Evolutionary conservation across 768 basidiomycete species (phyloP).

Genomic region (Paxillus ammoniavirescens): DNA sequence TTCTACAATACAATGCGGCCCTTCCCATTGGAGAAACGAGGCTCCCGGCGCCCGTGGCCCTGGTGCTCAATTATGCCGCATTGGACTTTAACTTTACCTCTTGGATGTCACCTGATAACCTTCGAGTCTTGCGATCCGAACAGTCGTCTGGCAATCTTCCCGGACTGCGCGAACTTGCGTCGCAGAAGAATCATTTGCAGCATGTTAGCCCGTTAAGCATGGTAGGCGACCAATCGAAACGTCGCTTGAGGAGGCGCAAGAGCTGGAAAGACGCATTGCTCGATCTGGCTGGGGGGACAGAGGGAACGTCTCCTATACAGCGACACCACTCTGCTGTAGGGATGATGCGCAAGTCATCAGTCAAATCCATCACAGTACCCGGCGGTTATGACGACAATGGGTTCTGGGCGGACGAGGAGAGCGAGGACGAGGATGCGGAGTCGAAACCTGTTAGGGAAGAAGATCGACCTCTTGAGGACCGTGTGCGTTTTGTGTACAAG

Average conservation of each 20-base stretch:
- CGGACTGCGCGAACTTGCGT: constrained; percentile 63
- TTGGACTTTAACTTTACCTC: constrained; percentile 98
- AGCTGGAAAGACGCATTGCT: constrained; percentile 63
- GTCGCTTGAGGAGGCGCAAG: constrained; percentile 49
- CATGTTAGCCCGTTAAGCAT: constrained; percentile 91
- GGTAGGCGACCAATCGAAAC: constrained; percentile 61
- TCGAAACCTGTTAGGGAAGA: constrained; percentile 54
- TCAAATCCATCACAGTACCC: constrained; percentile 20
- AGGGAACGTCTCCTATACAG: constrained; percentile 16
- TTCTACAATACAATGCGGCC: constrained; percentile 61
- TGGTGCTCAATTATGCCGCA: constrained; percentile 88
- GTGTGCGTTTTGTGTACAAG: constrained; percentile 60
- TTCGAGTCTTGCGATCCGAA: constrained; percentile 82
- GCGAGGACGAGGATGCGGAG: constrained; percentile 47
- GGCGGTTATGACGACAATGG: constrained; percentile 43
- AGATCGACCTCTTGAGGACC: constrained; percentile 72
- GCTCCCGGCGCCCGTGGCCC: constrained; percentile 73
- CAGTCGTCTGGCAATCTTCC: constrained; percentile 82
- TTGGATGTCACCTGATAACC: constrained; percentile 87
- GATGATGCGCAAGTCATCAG: constrained; percentile 29
- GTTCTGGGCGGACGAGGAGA: constrained; percentile 53
- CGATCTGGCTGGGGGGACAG: constrained; percentile 44
- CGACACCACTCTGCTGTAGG: constrained; percentile 16
- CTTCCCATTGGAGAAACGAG: constrained; percentile 31
- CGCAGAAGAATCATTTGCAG: constrained; percentile 85